Percentiles rank a stretch among this genome's conserved stretches.
phyloP scores from a whole-genome alignment of 805 yeast species.

The Yamadazyma kitorensis region DNA sequence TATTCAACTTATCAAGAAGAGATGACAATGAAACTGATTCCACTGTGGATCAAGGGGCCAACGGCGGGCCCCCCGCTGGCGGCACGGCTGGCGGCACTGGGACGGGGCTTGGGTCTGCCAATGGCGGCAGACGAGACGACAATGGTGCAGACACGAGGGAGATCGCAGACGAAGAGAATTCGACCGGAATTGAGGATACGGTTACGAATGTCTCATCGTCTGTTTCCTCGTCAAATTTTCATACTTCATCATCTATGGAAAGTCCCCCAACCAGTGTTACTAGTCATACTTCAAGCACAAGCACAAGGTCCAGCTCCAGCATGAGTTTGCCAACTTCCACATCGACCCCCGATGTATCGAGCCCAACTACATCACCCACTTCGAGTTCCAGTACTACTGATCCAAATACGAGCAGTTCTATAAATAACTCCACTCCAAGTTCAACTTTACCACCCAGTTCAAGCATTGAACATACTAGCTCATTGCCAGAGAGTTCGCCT shows the following conservation, averaged over 20 bases:
- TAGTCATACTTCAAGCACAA: not conserved
- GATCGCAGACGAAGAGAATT: no score
- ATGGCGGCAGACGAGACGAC: no score
- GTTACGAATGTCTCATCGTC: no score
- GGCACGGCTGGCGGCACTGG: no score
- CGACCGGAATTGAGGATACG: no score
- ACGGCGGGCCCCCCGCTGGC: no score
- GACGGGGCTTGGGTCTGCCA: no score
- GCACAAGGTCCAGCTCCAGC: not conserved
- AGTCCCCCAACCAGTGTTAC: not conserved
- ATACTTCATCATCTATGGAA: not conserved
- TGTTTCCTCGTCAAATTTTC: slow-evolving; percentile 1
- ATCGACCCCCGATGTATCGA: slow-evolving; percentile 1
- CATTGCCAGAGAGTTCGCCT: not conserved
- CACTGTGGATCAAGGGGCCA: no score
- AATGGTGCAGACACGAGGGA: no score
- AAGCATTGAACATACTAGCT: not conserved
- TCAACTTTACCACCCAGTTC: no score
- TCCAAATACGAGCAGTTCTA: not conserved
- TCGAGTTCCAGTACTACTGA: not conserved
- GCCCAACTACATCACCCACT: not conserved
- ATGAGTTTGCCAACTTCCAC: not conserved
- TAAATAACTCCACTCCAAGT: not conserved
- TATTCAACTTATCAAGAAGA: no score
- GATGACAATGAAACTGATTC: no score